Conservation (phyloP, 192 early-diverging fungal genomes). For the Coemansia furcata region DNA sequence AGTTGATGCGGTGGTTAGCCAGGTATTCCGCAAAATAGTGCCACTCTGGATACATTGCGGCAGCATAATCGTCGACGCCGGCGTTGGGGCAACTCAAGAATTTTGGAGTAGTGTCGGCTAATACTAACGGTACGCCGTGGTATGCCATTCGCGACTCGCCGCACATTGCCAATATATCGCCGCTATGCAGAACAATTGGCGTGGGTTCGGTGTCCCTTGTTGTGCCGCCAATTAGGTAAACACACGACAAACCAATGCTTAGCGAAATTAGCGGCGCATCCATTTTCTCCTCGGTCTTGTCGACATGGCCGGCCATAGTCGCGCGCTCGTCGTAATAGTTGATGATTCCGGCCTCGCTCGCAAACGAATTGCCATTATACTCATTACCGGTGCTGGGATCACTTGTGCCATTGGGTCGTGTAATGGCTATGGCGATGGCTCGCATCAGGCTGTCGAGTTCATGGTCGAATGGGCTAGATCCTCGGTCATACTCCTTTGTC, state of each 20-base stretch:
- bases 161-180: slow-evolving; percentile 89
- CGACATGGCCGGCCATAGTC: slow-evolving; percentile 89
- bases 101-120: slow-evolving; percentile 67
- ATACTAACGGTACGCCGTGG: slow-evolving; percentile 84
- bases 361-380: slow-evolving; percentile 59
- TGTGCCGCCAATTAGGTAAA: slow-evolving; percentile 79
- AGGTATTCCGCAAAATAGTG: slow-evolving; percentile 68
- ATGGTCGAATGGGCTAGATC: slow-evolving; percentile 61
- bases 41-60: slow-evolving; percentile 60
- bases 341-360: slow-evolving; percentile 86
- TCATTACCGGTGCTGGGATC: slow-evolving; percentile 38
- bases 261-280: slow-evolving; percentile 80
- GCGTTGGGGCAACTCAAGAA: slow-evolving; percentile 50
- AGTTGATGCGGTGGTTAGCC: slow-evolving; percentile 72
- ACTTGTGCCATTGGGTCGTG: slow-evolving; percentile 27
- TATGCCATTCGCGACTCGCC: slow-evolving; percentile 70
- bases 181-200: slow-evolving; percentile 75
- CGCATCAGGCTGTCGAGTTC: slow-evolving; percentile 60
- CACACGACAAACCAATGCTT: slow-evolving; percentile 58
- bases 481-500: slow-evolving; percentile 67
- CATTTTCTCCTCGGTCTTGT: slow-evolving; percentile 84
- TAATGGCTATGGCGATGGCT: slow-evolving; percentile 64
- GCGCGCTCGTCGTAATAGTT: slow-evolving; percentile 89
- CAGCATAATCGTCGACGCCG: slow-evolving; percentile 17
- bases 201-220: slow-evolving; percentile 67